Conservation (phyloP, 257 asterid genomes). For the Apocynum venetum region DNA sequence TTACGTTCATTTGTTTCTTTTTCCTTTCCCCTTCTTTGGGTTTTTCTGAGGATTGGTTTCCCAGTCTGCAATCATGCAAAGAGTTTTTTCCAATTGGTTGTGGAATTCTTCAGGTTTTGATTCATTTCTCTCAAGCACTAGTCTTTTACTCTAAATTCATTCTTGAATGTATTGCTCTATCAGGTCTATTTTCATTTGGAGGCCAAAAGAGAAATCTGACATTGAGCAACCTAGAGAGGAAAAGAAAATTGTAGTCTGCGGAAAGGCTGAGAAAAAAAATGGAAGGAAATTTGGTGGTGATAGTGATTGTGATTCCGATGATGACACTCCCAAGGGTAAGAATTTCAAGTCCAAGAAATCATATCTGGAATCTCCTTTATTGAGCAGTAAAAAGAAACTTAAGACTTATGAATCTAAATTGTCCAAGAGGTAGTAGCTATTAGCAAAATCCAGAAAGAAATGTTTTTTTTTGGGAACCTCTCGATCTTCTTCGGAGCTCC, state of each 20-base stretch:
- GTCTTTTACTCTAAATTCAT: not conserved
- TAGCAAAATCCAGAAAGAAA: not conserved
- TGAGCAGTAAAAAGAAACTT: slow-evolving; percentile 23
- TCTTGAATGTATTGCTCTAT: not conserved
- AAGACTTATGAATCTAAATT: slow-evolving; percentile 11
- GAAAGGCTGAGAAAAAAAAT: slow-evolving; percentile 41
- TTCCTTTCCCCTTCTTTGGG: not conserved
- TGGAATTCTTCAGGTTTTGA: not conserved
- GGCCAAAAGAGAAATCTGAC: slow-evolving; percentile 50
- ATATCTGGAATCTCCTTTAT: slow-evolving; percentile 30
- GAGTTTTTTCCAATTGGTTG: not conserved
- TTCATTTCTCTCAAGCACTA: not conserved
- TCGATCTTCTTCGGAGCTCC: not conserved
- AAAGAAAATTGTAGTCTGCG: slow-evolving; percentile 54
- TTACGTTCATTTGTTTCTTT: not conserved
- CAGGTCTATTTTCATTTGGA: slow-evolving; percentile 95
- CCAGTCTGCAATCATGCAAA: not conserved
- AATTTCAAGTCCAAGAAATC: slow-evolving; percentile 41
- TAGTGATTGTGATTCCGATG: slow-evolving; percentile 48
- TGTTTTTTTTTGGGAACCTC: not conserved
- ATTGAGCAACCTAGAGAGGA: slow-evolving; percentile 33
- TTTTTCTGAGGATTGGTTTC: not conserved
- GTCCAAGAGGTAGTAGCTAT: slow-evolving; percentile 16
- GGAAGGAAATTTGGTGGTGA: slow-evolving; percentile 42
- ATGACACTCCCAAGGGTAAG: slow-evolving; percentile 36